Evolutionary conservation across 306 rosid species (phyloP), one percentile per base, ranked within the genome.

Genomic region (Ceratonia siliqua): DNA sequence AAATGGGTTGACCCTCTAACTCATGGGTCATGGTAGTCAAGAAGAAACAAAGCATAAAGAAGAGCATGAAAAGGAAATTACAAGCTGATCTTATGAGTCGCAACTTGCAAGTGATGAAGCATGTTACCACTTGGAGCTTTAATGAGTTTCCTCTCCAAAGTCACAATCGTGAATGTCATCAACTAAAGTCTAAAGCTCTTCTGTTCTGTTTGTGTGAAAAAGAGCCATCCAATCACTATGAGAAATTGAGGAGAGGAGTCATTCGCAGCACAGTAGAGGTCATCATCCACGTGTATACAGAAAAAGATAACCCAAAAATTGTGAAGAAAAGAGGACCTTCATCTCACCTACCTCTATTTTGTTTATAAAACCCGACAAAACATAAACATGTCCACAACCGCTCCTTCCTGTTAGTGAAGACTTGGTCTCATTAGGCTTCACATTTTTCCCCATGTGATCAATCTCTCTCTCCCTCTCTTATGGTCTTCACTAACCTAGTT

Each of bases 371-470:
- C 20, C 73, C 75, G 77, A 78, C 79, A 81, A 56, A 64, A 32
- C 79, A 20, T 18, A 27, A 62, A 73, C 73, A 79, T 73, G 75
- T 79, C 83, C 79, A 68, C 74, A 72, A 52, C 78, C 67, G 72
- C 53, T 74, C 75, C 56, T 75, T 43, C 28, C 49, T 6, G 7
- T n/a, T 59, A 21, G 10, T 17, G 66, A 59, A 59, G 42, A 1
- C 5, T 41, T 41, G 70, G 21, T 64, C 70, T 64, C 48, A 41
- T 11, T 22, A 22, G 59, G 59, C 59, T 24, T 54, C 33, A 5
- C n/a, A 54, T 65, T 65, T 65, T 42, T 42, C 7, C 20, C 53
- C 70, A 65, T 22, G 36, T 21, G 20, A 63, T n/a, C n/a, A n/a
- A 33, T 39, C 3, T 41, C 53, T 21, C 30, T 36, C 50, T 62